These are phyloP conservation scores for Rhizophora apiculata DNA, from an alignment of 345 rosid genomes.

Conservation along the genomic window DNA sequence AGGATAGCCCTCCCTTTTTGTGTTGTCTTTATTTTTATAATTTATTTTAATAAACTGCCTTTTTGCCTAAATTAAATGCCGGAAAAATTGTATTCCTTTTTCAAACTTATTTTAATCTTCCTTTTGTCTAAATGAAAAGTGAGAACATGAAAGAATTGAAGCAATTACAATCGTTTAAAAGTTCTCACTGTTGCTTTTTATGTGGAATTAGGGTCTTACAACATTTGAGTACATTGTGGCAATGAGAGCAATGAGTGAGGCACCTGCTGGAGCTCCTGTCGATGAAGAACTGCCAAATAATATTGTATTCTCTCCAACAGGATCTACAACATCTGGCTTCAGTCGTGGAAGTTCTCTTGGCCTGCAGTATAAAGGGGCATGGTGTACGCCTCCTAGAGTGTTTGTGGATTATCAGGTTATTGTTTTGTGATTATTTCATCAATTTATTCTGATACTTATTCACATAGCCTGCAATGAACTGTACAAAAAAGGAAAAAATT, in stretches of 20 bases:
- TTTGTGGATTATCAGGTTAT: slow-evolving; percentile 91
- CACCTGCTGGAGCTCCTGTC: slow-evolving; percentile 55
- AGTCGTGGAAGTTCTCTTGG: slow-evolving; percentile 93
- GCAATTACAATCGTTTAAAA: slow-evolving; percentile 9
- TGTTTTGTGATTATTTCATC: neutral
- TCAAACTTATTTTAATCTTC: too few relatives aligned
- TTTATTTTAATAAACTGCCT: too few relatives aligned
- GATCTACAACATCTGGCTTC: slow-evolving; percentile 75
- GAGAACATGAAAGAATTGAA: neutral
- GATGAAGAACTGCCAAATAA: slow-evolving; percentile 64
- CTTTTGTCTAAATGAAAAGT: neutral
- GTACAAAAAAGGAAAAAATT: too few relatives aligned
- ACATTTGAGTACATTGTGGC: slow-evolving; percentile 94
- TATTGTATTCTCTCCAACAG: slow-evolving; percentile 65
- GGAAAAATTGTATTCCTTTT: too few relatives aligned
- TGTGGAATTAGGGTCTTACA: slow-evolving; percentile 68
- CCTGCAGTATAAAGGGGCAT: slow-evolving; percentile 79
- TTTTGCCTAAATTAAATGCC: too few relatives aligned
- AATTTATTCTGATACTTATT: too few relatives aligned
- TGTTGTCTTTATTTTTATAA: too few relatives aligned
- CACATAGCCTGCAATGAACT: too few relatives aligned
- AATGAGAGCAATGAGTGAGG: slow-evolving; percentile 82
- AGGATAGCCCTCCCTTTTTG: too few relatives aligned
- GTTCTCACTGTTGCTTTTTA: slow-evolving; percentile 6
- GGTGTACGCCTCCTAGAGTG: slow-evolving; percentile 97